These are phyloP conservation scores for Aphanomyces invadans DNA, from an alignment of 352 stramenopile genomes.

Conservation along the genomic window DNA sequence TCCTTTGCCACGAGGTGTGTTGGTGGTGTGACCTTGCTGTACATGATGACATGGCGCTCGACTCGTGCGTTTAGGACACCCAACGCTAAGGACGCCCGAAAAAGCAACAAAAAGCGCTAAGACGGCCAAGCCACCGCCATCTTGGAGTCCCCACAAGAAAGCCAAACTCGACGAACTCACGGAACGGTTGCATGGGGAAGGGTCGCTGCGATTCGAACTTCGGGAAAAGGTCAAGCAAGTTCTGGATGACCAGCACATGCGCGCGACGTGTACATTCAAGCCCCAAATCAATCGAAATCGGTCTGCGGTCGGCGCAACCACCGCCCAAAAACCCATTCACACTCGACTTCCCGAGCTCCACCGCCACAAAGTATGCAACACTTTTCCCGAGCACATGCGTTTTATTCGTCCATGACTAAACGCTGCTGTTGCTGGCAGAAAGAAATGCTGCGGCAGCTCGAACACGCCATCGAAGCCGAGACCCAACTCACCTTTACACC, in stretches of 20 bases:
- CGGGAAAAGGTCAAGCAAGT: slow-evolving; percentile 42
- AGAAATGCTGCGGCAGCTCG: slow-evolving; percentile 12
- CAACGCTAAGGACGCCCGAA: slow-evolving; percentile 18
- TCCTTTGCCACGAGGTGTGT: slow-evolving; percentile 21
- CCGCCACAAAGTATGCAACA: slow-evolving; percentile 45
- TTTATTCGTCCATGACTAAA: too few relatives aligned
- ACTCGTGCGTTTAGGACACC: background rate
- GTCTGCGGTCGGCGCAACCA: slow-evolving; percentile 31
- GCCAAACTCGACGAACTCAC: slow-evolving; percentile 32
- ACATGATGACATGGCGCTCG: background rate
- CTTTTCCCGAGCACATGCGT: too few relatives aligned
- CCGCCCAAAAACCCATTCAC: slow-evolving; percentile 62
- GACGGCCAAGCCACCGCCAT: background rate
- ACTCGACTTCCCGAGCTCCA: slow-evolving; percentile 52
- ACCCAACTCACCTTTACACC: slow-evolving; percentile 38
- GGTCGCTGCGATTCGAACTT: slow-evolving; percentile 43
- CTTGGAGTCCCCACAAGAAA: slow-evolving; percentile 5
- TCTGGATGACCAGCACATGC: slow-evolving; percentile 41
- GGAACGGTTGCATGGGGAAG: slow-evolving; percentile 57
- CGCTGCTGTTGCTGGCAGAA: background rate
- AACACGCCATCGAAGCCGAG: slow-evolving; percentile 33
- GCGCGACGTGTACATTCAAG: slow-evolving; percentile 54
- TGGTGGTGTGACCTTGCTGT: background rate
- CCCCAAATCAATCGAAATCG: slow-evolving; percentile 54
- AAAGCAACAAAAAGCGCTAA: slow-evolving; percentile 2